Conservation (phyloP, 352 stramenopile genomes). For the Thalassiosira sp. region DNA sequence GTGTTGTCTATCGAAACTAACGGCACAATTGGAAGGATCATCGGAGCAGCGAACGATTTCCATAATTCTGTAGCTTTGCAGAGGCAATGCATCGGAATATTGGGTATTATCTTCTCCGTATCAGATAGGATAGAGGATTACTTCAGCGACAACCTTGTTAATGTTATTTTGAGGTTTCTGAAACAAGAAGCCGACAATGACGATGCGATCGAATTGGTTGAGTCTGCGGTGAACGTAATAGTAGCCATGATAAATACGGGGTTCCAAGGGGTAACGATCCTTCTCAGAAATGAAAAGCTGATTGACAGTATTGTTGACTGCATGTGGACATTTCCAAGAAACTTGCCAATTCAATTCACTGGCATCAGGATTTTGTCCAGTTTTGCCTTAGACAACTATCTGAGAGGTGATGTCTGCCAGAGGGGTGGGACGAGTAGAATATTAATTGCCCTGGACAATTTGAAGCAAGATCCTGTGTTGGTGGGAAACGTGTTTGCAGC, state of each 20-base stretch:
- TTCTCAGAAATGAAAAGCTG: background rate
- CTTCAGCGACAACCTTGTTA: slow-evolving; percentile 22
- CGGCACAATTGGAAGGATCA: slow-evolving; percentile 19
- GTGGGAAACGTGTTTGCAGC: slow-evolving; percentile 7
- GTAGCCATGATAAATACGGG: background rate
- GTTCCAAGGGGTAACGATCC: background rate
- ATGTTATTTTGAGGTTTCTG: slow-evolving; percentile 16
- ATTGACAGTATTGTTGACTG: slow-evolving; percentile 11
- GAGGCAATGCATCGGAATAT: slow-evolving; percentile 34
- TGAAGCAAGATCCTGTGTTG: background rate
- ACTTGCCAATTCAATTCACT: slow-evolving; percentile 2
- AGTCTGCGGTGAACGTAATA: slow-evolving; percentile 15
- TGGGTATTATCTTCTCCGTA: slow-evolving; percentile 18
- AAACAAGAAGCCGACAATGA: slow-evolving; percentile 32
- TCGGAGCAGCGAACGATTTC: slow-evolving; percentile 26
- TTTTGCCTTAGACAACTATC: background rate
- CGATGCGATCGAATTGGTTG: slow-evolving; percentile 9
- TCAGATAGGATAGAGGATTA: slow-evolving; percentile 24
- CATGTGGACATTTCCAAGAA: slow-evolving; percentile 2
- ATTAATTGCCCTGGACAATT: slow-evolving; percentile 3
- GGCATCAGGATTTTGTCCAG: slow-evolving; percentile 7
- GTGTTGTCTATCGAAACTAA: slow-evolving; percentile 13
- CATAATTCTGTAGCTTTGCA: slow-evolving; percentile 11
- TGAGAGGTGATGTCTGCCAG: slow-evolving; percentile 5
- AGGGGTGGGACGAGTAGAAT: slow-evolving; percentile 9